phyloP scores from a whole-genome alignment of 2,329 filamentous ascomycete species.

The Botrytis medusae region DNA sequence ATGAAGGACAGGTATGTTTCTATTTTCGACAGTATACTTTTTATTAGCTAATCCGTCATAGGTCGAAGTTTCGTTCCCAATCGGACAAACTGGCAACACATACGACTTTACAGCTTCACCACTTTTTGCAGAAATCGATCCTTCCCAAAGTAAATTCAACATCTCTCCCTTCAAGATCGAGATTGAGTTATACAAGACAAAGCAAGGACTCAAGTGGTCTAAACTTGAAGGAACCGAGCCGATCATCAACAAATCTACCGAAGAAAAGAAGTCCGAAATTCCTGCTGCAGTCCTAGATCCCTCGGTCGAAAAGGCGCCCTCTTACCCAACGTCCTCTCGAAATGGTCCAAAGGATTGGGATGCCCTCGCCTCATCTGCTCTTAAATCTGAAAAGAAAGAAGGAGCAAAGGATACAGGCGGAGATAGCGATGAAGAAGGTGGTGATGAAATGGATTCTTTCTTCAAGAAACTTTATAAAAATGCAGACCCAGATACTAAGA shows the following conservation, averaged over 20 bases:
- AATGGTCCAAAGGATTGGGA: constrained; percentile 91
- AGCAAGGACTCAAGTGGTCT: constrained; percentile 46
- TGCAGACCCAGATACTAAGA: constrained; percentile 74
- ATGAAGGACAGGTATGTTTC: constrained; percentile 30
- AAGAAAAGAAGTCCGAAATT: constrained; percentile 14
- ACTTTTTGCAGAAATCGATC: constrained; percentile 65
- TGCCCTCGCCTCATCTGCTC: constrained; percentile 53
- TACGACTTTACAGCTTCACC: constrained; percentile 65
- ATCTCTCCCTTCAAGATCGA: constrained; percentile 81
- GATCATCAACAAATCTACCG: constrained; percentile 18
- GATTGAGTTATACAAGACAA: constrained; percentile 67
- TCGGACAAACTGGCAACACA: constrained; percentile 47
- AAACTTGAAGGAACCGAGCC: constrained; percentile 34
- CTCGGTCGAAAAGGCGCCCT: constrained; percentile 47
- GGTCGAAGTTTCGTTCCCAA: constrained; percentile 59
- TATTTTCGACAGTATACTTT: neutral
- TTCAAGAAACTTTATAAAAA: constrained; percentile 86
- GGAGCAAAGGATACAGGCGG: constrained; percentile 29
- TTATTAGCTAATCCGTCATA: constrained; percentile 33
- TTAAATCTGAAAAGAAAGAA: constrained; percentile 31
- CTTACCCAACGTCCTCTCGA: constrained; percentile 85
- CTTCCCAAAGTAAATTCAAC: constrained; percentile 57
- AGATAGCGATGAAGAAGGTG: constrained; percentile 54
- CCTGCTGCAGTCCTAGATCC: constrained; percentile 28
- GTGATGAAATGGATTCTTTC: constrained; percentile 72